A percentile compares a stretch with the other conserved stretches of the same genome.
phyloP scores from a whole-genome alignment of 345 rosid species.

The Euphorbia lathyris region DNA sequence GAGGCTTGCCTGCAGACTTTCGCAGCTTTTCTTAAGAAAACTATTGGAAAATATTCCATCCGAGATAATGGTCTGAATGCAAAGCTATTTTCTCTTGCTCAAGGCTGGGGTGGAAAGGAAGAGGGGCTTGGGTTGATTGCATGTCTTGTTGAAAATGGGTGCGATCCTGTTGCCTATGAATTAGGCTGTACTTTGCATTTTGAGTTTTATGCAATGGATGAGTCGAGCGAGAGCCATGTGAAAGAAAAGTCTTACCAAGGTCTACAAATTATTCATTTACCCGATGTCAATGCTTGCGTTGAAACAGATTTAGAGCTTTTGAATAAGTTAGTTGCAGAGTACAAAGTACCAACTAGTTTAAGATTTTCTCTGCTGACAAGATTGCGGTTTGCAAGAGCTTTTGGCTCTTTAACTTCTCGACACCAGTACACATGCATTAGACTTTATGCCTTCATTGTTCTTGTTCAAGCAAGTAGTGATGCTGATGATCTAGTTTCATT shows the following conservation, averaged over 20 bases:
- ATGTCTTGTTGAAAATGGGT: conserved; percentile 58
- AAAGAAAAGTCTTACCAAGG: conserved; percentile 54
- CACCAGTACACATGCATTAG: conserved; percentile 92
- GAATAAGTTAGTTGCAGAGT: conserved; percentile 60
- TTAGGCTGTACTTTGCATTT: conserved; percentile 92
- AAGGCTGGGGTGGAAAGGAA: conserved; percentile 99
- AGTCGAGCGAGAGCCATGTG: conserved; percentile 28
- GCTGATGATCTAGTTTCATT: conserved; percentile 76
- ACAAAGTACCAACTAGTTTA: conserved; percentile 71
- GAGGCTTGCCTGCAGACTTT: conserved; percentile 89
- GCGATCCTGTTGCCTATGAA: conserved; percentile 67
- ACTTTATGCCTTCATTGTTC: conserved; percentile 84
- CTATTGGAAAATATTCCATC: conserved; percentile 73
- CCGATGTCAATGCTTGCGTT: conserved; percentile 37
- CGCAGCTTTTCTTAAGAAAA: conserved; percentile 84
- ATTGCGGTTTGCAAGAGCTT: conserved; percentile 88
- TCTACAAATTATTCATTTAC: conserved; percentile 72
- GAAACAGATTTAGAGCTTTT: conserved; percentile 84
- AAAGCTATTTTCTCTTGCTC: conserved; percentile 84
- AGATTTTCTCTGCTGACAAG: conserved; percentile 82
- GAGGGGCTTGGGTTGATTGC: conserved; percentile 92
- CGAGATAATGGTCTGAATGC: conserved; percentile 75
- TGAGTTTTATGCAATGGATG: conserved; percentile 74
- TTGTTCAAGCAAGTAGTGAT: conserved; percentile 82
- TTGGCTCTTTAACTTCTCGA: conserved; percentile 65